Conservation (phyloP, 768 basidiomycete genomes). For the Hygrophorus pudorinus region DNA sequence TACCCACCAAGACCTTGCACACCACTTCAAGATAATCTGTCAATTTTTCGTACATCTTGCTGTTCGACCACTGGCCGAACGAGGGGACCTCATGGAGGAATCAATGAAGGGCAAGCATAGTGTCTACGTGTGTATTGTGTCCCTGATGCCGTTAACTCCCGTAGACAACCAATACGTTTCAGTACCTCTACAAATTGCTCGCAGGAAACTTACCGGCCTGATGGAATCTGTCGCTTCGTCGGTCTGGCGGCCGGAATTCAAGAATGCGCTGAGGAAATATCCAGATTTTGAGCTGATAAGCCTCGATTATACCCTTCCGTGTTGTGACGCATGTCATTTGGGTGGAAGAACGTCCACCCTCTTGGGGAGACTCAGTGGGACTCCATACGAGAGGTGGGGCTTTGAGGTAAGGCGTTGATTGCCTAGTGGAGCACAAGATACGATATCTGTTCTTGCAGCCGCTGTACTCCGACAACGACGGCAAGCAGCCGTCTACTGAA, state of each 20-base stretch:
- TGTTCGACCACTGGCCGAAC: slow-evolving; percentile 41
- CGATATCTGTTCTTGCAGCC: not conserved
- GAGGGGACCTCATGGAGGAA: slow-evolving; percentile 44
- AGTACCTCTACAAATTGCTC: slow-evolving; percentile 54
- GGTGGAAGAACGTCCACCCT: slow-evolving; percentile 59
- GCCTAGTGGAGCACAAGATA: not conserved
- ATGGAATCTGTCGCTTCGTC: slow-evolving; percentile 79
- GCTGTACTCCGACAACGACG: slow-evolving; percentile 10
- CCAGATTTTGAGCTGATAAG: slow-evolving; percentile 48
- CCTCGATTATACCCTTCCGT: slow-evolving; percentile 46
- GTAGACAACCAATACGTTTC: slow-evolving; percentile 62
- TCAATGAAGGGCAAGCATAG: slow-evolving; percentile 41
- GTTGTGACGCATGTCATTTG: slow-evolving; percentile 80
- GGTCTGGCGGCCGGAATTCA: slow-evolving; percentile 70
- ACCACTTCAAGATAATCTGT: slow-evolving; percentile 82
- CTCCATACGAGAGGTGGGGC: slow-evolving; percentile 60
- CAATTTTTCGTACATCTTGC: slow-evolving; percentile 82
- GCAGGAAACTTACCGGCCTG: slow-evolving; percentile 60
- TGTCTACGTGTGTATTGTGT: not conserved
- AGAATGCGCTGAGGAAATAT: slow-evolving; percentile 49
- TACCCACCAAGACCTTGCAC: slow-evolving; percentile 60
- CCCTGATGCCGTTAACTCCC: not conserved
- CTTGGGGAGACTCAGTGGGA: slow-evolving; percentile 51
- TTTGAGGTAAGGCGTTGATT: slow-evolving; percentile 42
- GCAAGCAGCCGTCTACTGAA: slow-evolving; percentile 20